phyloP scores from a whole-genome alignment of 768 basidiomycete species.

The Sarcomyxa edulis region DNA sequence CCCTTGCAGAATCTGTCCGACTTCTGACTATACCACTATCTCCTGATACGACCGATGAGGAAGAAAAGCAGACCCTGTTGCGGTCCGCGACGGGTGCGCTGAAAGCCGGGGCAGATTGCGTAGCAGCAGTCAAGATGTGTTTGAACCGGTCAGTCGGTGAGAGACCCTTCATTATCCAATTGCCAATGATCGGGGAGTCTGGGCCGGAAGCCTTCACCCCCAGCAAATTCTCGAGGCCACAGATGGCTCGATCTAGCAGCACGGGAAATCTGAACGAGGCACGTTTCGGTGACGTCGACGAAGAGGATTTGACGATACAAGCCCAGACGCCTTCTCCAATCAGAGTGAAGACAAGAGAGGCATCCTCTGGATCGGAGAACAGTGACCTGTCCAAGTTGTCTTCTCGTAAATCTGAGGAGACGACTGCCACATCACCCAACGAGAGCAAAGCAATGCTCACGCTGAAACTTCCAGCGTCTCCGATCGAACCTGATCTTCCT shows the following conservation, averaged over 20 bases:
- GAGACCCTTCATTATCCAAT: conserved; percentile 58
- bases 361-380: conserved; percentile 46
- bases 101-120: conserved; percentile 85
- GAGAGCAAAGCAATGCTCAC: conserved; percentile 31
- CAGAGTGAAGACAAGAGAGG: conserved; percentile 24
- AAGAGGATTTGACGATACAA: conserved; percentile 63
- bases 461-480: conserved; percentile 21
- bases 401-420: conserved; percentile 41
- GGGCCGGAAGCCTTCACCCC: conserved; percentile 39
- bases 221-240: conserved; percentile 39
- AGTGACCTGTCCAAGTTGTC: conserved; percentile 45
- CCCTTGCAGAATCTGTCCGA: conserved; percentile 85
- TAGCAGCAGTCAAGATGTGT: conserved; percentile 80
- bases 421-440: conserved; percentile 44
- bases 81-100: conserved; percentile 85
- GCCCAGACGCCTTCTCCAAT: conserved; percentile 32
- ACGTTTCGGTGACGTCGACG: conserved; percentile 29
- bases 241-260: conserved; percentile 26
- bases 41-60: conserved; percentile 62
- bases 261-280: conserved; percentile 28
- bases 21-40: conserved; percentile 54
- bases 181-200: conserved; percentile 46
- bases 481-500: conserved; percentile 36
- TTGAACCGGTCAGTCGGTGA: conserved; percentile 59
- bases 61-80: conserved; percentile 72